Conservation (phyloP, 257 asterid species). For the Solanum rostratum region DNA sequence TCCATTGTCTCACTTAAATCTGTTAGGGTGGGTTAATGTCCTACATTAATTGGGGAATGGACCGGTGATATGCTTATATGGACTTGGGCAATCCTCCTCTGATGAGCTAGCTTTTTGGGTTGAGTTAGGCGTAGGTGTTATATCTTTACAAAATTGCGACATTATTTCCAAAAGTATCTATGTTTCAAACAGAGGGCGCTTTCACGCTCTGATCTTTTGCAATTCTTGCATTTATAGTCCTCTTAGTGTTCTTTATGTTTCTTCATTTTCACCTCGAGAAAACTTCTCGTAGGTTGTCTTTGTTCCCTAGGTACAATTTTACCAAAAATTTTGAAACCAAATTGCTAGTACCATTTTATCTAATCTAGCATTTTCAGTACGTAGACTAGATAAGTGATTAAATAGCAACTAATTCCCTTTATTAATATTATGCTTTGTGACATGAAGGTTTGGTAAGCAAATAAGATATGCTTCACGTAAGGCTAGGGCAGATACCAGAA, state of each 20-base stretch:
- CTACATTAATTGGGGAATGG: neutral
- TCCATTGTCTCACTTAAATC: neutral
- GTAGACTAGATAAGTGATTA: neutral
- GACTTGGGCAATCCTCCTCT: neutral
- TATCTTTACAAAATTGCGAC: neutral
- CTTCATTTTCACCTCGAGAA: neutral
- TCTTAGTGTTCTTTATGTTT: neutral
- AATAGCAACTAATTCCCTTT: neutral
- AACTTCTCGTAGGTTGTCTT: neutral
- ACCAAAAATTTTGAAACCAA: neutral
- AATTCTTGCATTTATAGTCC: neutral
- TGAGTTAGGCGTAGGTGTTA: neutral
- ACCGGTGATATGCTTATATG: neutral
- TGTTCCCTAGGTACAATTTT: neutral
- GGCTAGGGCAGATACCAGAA: conserved; percentile 88
- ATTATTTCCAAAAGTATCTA: neutral
- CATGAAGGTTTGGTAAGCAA: conserved; percentile 69
- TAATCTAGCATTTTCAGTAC: neutral
- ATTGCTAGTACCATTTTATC: neutral
- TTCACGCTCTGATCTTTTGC: neutral
- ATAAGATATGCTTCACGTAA: conserved; percentile 88
- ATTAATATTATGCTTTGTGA: neutral
- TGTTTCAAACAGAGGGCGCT: neutral
- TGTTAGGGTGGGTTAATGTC: neutral
- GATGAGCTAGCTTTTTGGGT: neutral